Percentiles rank a stretch among this genome's conserved stretches.
These are phyloP conservation scores for Astrothelium subdiscretum DNA, from an alignment of 495 filamentous ascomycete genomes.

Conservation along the genomic window DNA sequence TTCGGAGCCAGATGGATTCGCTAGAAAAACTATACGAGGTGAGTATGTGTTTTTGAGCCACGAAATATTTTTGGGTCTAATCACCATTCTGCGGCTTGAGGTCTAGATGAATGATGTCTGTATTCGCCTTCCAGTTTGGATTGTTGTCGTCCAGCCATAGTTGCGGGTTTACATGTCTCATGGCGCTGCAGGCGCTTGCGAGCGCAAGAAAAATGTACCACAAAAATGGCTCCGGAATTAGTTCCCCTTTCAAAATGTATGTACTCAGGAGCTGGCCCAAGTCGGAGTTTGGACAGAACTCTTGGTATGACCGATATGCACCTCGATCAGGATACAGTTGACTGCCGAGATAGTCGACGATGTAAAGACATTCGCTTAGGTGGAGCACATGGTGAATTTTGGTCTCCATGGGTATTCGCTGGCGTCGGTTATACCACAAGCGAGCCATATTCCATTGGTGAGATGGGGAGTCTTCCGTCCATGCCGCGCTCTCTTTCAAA, in stretches of 20 bases:
- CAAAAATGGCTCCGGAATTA: not conserved
- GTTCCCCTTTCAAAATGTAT: not conserved
- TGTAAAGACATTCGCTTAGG: not conserved
- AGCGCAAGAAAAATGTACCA: not conserved
- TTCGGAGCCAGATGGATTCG: not conserved
- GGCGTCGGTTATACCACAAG: not conserved
- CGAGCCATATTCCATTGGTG: not conserved
- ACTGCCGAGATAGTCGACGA: not conserved
- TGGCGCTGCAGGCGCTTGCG: not conserved
- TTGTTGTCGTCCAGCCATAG: not conserved
- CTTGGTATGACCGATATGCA: not conserved
- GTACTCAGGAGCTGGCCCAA: not conserved
- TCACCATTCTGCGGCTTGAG: not conserved
- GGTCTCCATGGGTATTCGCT: not conserved
- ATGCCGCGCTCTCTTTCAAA: not conserved
- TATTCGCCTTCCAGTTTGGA: not conserved
- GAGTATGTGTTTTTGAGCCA: not conserved
- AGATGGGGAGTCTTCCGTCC: not conserved
- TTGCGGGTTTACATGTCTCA: not conserved
- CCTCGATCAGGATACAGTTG: not conserved
- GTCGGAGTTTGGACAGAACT: not conserved
- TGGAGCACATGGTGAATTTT: not conserved
- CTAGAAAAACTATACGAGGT: not conserved
- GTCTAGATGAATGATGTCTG: not conserved
- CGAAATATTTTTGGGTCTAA: not conserved